phyloP scores from a whole-genome alignment of 805 yeast species.

The Hanseniaspora meyeri region DNA sequence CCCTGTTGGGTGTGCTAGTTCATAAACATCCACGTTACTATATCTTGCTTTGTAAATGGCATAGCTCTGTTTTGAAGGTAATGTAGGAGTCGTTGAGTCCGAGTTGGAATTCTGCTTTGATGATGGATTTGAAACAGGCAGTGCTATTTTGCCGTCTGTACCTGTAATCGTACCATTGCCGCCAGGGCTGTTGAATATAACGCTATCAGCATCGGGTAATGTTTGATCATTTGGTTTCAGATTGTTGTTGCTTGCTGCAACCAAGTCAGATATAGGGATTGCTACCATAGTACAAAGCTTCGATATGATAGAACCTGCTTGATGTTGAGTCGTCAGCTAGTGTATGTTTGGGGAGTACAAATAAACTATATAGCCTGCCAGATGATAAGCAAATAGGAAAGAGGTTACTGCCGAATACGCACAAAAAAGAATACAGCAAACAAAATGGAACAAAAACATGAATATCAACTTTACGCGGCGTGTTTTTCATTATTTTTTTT shows the following conservation, averaged over 20 bases:
- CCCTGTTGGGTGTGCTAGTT: constrained; percentile 51
- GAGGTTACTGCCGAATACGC: not conserved
- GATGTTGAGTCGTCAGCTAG: no score
- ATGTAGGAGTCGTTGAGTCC: not conserved
- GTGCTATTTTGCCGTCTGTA: not conserved
- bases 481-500: not conserved
- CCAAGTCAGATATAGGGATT: not conserved
- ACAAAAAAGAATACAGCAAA: not conserved
- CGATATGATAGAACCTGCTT: not conserved
- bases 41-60: constrained; percentile 64
- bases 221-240: not conserved
- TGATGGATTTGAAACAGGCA: not conserved
- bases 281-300: not conserved
- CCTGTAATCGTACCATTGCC: not conserved
- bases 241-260: not conserved
- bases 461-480: not conserved
- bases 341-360: not conserved
- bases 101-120: not conserved
- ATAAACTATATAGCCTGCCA: no score
- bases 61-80: not conserved
- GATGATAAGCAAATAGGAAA: no score
- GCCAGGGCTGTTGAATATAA: no score
- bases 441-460: not conserved
- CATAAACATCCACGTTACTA: constrained; percentile 75
- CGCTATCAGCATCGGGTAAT: not conserved